These are phyloP conservation scores for Mycothermus thermophilus DNA, from an alignment of 495 filamentous ascomycete species.

Conservation along the genomic window DNA sequence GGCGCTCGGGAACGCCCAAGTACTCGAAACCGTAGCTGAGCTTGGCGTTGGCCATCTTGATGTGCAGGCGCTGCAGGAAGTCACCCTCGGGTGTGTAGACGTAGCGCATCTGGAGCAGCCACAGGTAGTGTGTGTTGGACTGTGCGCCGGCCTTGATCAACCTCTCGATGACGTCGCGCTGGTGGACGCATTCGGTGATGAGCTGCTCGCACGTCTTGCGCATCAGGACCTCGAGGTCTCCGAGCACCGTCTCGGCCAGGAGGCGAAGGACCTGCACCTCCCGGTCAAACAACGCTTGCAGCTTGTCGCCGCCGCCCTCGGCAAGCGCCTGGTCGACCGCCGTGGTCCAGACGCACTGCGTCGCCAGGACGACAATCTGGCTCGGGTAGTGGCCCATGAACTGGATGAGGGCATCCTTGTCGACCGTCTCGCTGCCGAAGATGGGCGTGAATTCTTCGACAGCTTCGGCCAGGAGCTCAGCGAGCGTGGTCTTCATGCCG, in stretches of 20 bases:
- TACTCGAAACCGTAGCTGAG: slow-evolving; percentile 97
- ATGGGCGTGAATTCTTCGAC: slow-evolving; percentile 61
- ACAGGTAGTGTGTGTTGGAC: slow-evolving; percentile 72
- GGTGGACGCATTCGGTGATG: slow-evolving; percentile 97
- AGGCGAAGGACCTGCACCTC: slow-evolving; percentile 69
- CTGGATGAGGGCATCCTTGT: slow-evolving; percentile 50
- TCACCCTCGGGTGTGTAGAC: slow-evolving; percentile 72
- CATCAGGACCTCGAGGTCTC: slow-evolving; percentile 71
- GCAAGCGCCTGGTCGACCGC: slow-evolving; percentile 62
- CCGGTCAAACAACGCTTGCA: slow-evolving; percentile 55
- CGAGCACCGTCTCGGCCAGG: slow-evolving; percentile 78
- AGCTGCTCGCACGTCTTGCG: slow-evolving; percentile 96
- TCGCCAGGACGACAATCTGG: slow-evolving; percentile 89
- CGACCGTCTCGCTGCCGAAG: slow-evolving; percentile 50
- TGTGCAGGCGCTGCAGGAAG: slow-evolving; percentile 66
- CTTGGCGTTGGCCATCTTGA: slow-evolving; percentile 94
- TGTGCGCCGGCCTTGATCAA: slow-evolving; percentile 61
- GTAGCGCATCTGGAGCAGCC: slow-evolving; percentile 97
- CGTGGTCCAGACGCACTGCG: slow-evolving; percentile 88
- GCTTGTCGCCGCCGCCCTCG: slow-evolving; percentile 45
- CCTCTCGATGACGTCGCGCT: slow-evolving; percentile 79
- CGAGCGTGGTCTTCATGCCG: slow-evolving; percentile 88
- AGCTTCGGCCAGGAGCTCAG: slow-evolving; percentile 78
- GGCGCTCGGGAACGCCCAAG: slow-evolving; percentile 83
- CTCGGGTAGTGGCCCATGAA: slow-evolving; percentile 76